Conservation (phyloP, 352 stramenopile genomes). For the Phytophthora pluvialis region DNA sequence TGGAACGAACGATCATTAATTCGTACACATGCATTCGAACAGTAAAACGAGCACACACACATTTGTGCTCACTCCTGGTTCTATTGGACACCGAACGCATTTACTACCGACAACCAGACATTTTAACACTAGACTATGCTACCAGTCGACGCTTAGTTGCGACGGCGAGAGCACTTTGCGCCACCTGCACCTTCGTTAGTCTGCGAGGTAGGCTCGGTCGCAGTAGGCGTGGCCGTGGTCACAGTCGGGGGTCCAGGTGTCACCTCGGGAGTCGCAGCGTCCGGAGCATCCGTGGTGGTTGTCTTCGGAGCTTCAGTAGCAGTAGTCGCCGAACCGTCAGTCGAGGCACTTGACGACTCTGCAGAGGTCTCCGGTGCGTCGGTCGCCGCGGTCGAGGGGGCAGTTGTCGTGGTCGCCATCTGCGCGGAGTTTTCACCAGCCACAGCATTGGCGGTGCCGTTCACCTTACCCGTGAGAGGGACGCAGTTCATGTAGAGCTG, state of each 20-base stretch:
- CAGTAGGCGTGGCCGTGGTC: conserved; percentile 14
- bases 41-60: neutral
- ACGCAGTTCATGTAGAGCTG: conserved; percentile 63
- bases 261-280: conserved; percentile 17
- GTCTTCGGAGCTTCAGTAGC: conserved; percentile 9
- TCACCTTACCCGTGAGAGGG: conserved; percentile 22
- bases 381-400: conserved; percentile 1
- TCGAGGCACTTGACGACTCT: conserved; percentile 3
- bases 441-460: conserved; percentile 10
- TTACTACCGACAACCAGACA: conserved; percentile 4
- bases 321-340: conserved; percentile 13
- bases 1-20: no score
- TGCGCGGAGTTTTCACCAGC: conserved; percentile 7
- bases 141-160: conserved; percentile 16
- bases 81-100: conserved; percentile 14
- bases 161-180: conserved; percentile 36
- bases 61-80: no score
- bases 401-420: neutral
- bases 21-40: no score
- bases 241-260: conserved; percentile 9
- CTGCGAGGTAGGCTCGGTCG: conserved; percentile 17
- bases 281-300: conserved; percentile 21
- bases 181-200: conserved; percentile 12
- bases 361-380: conserved; percentile 9
- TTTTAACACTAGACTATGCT: neutral